Evolutionary conservation across 345 rosid genomes (phyloP).

Genomic region (Gossypium bickii): DNA sequence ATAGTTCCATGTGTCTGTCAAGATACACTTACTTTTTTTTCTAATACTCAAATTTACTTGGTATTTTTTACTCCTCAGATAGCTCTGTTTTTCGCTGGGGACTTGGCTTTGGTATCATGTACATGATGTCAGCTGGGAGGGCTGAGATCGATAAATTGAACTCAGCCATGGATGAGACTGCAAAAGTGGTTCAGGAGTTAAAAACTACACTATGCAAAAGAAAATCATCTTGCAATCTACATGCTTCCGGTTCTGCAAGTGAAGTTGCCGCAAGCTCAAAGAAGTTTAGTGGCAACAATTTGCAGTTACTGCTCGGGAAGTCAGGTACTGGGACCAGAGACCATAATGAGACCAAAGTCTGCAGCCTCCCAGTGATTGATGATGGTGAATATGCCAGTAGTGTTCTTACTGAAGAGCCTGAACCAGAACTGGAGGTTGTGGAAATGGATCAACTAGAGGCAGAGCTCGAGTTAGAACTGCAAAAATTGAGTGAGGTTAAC

Average conservation of each 20-base stretch:
- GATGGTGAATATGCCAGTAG: constrained; percentile 71
- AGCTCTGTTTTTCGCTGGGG: constrained; percentile 52
- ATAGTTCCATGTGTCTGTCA: neutral
- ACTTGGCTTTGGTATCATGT: constrained; percentile 71
- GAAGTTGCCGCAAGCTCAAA: constrained; percentile 23
- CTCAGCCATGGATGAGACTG: constrained; percentile 62
- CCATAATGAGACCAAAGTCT: constrained; percentile 23
- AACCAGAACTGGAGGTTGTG: constrained; percentile 33
- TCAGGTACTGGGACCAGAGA: constrained; percentile 25
- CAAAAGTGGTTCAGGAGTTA: constrained; percentile 60
- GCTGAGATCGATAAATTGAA: constrained; percentile 58
- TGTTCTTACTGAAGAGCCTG: constrained; percentile 77
- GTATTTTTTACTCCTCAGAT: constrained; percentile 33
- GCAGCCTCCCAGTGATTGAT: constrained; percentile 23
- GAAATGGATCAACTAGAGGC: constrained; percentile 78
- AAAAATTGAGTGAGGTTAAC: constrained; percentile 59
- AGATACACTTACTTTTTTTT: neutral
- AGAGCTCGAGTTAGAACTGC: constrained; percentile 78
- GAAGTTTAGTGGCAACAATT: constrained; percentile 18
- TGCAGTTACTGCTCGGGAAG: constrained; percentile 18
- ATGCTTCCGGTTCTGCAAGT: constrained; percentile 18
- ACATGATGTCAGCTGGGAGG: constrained; percentile 73
- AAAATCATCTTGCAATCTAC: constrained; percentile 34
- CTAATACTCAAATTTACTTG: neutral
- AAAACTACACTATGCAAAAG: constrained; percentile 56